Percentiles rank a stretch among this genome's conserved stretches.
phyloP scores from a whole-genome alignment of 2,329 filamentous ascomycete genomes.

The Talaromyces sp. region DNA sequence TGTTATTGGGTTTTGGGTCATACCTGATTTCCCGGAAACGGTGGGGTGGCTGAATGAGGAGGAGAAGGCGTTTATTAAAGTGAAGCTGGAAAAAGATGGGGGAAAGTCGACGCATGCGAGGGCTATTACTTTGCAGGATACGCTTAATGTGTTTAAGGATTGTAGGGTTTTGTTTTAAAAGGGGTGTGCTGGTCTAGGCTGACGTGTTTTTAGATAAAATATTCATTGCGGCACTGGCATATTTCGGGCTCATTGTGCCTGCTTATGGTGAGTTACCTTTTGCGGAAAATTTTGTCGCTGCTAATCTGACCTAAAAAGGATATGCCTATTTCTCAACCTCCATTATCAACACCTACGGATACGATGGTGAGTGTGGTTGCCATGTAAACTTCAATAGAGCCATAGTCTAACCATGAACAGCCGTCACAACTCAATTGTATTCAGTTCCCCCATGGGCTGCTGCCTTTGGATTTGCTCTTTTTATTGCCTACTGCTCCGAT shows the following conservation, averaged over 20 bases:
- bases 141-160: conserved; percentile 62
- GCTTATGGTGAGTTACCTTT: conserved; percentile 52
- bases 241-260: conserved; percentile 71
- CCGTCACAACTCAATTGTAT: conserved; percentile 47
- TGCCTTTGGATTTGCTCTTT: conserved; percentile 73
- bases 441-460: conserved; percentile 58
- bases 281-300: not conserved
- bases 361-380: conserved; percentile 35
- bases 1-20: conserved; percentile 56
- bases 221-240: conserved; percentile 71
- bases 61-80: conserved; percentile 61
- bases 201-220: conserved; percentile 47
- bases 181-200: not conserved
- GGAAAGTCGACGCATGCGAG: conserved; percentile 61
- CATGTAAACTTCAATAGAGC: too few relatives aligned
- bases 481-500: conserved; percentile 68
- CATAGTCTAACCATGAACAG: conserved; percentile 13
- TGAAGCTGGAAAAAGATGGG: conserved; percentile 62
- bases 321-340: conserved; percentile 73
- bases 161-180: conserved; percentile 31
- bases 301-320: conserved; percentile 21
- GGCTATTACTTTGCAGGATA: conserved; percentile 54
- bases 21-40: conserved; percentile 70
- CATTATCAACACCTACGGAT: conserved; percentile 64
- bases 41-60: conserved; percentile 66